phyloP scores from a whole-genome alignment of 371 early-diverging fungal species.

The Batkoa obscura region DNA sequence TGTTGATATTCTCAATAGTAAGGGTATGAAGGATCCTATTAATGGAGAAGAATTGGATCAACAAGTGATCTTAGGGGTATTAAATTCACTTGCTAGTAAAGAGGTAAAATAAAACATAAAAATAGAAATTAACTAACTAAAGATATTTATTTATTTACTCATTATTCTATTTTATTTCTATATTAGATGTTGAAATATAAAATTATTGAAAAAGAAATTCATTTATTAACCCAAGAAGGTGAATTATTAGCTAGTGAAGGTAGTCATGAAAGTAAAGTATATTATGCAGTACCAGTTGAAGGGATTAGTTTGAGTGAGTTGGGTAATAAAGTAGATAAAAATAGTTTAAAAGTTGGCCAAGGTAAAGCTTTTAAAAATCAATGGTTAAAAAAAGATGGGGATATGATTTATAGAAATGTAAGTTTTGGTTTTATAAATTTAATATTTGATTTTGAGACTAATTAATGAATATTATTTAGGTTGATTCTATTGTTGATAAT shows the following conservation, averaged over 20 bases:
- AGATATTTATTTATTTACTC: neutral
- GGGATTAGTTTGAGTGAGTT: slow-evolving; percentile 26
- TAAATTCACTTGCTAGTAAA: slow-evolving; percentile 67
- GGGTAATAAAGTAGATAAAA: neutral
- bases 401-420: slow-evolving; percentile 32
- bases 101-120: slow-evolving; percentile 33
- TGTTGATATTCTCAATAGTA: too few relatives aligned
- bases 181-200: slow-evolving; percentile 67
- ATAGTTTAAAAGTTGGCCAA: slow-evolving; percentile 65
- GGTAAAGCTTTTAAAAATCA: slow-evolving; percentile 91
- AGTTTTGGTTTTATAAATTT: neutral
- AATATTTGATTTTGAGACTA: neutral
- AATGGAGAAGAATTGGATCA: slow-evolving; percentile 41
- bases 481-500: slow-evolving; percentile 67
- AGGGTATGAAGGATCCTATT: too few relatives aligned
- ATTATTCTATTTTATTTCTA: neutral
- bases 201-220: slow-evolving; percentile 58
- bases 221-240: slow-evolving; percentile 76
- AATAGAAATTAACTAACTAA: neutral
- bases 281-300: slow-evolving; percentile 63
- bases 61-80: slow-evolving; percentile 52
- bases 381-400: slow-evolving; percentile 78
- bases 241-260: slow-evolving; percentile 63
- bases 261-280: slow-evolving; percentile 86
- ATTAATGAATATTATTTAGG: slow-evolving; percentile 13